Evolutionary conservation across 441 rosid species (phyloP).

Genomic region (Corymbia citriodora): DNA sequence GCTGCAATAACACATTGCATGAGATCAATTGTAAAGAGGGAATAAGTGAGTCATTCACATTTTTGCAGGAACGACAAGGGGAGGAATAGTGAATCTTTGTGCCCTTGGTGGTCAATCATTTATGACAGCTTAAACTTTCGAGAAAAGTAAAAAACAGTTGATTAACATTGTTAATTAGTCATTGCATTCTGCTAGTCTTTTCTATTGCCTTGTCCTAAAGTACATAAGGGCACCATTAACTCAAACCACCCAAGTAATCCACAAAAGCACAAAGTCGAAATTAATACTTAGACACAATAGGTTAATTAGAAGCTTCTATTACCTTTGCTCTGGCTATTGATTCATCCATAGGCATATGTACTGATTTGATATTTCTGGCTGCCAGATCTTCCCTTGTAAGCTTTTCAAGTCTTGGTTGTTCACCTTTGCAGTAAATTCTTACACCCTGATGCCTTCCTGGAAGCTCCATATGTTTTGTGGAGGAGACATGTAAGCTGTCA

Average conservation of each 20-base stretch:
- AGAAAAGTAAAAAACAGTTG: neutral
- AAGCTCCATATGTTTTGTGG: neutral
- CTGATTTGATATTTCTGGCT: neutral
- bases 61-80: neutral
- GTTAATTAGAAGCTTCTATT: neutral
- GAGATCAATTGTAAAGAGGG: neutral
- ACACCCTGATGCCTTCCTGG: neutral
- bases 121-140: neutral
- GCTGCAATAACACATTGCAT: neutral
- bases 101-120: neutral
- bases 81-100: neutral
- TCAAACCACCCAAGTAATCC: neutral
- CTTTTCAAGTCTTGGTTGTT: neutral
- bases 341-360: neutral
- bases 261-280: neutral
- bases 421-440: neutral
- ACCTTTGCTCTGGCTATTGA: neutral
- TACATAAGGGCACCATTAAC: neutral
- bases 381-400: neutral
- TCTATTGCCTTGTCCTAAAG: neutral
- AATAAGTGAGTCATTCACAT: neutral
- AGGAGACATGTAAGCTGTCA: neutral
- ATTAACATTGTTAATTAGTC: neutral
- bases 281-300: neutral
- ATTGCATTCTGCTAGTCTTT: neutral